Evolutionary conservation across 2,329 filamentous ascomycete species (phyloP).

Genomic region (Phoma herbarum): DNA sequence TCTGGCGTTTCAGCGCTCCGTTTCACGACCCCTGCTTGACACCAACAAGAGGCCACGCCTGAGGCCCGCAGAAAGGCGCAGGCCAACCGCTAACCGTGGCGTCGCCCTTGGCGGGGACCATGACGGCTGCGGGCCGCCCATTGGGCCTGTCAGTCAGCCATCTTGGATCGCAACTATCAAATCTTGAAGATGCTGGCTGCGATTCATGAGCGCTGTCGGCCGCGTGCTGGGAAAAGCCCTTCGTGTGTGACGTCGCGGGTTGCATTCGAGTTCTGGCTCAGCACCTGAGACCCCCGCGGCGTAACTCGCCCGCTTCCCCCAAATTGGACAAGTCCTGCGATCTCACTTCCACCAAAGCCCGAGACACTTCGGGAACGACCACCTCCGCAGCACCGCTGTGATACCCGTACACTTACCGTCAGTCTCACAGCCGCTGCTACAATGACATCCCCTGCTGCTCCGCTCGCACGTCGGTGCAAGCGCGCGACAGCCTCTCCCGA

Average conservation of each 20-base stretch:
- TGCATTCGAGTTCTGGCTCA: constrained; percentile 17
- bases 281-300: constrained; percentile 22
- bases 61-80: constrained; percentile 27
- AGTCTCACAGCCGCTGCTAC: constrained; percentile 5
- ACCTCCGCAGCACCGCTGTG: constrained; percentile 19
- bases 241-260: constrained; percentile 16
- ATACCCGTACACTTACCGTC: neutral
- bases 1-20: constrained; percentile 46
- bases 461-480: constrained; percentile 31
- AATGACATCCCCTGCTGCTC: constrained; percentile 27
- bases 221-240: neutral
- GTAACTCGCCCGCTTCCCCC: constrained; percentile 19
- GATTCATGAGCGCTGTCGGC: neutral
- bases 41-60: constrained; percentile 37
- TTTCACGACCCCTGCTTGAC: constrained; percentile 50
- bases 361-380: constrained; percentile 21
- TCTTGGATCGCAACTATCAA: neutral
- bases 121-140: constrained; percentile 22
- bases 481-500: constrained; percentile 36
- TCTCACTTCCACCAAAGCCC: constrained; percentile 18
- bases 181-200: constrained; percentile 1
- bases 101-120: constrained; percentile 28
- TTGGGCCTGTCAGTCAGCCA: constrained; percentile 17
- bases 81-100: constrained; percentile 18
- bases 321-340: constrained; percentile 24